Evolutionary conservation across 2,329 filamentous ascomycete genomes (phyloP), one percentile per base, ranked within the genome.

Genomic region (Hymenoscyphus fraxineus): DNA sequence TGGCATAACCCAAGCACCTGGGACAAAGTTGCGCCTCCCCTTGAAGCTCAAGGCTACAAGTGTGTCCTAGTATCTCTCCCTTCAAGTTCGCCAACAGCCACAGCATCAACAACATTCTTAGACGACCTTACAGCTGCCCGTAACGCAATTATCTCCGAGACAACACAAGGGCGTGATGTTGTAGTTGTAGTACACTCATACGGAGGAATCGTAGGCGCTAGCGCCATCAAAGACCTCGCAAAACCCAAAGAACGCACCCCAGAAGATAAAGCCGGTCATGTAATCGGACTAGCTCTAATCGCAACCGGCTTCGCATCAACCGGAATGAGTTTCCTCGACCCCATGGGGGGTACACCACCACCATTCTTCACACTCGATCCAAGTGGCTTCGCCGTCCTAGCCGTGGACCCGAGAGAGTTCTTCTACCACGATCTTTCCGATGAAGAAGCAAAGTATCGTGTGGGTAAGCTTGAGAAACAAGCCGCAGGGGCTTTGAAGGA

Each of bases 381-480:
- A 1, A 78, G 74, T 9, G 79, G 78, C 1, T 80, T 75, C 65
- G 76, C 77, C 0, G 74, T 76, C 15, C 54, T 80, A 0, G 68
- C 75, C 10, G 69, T 65, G 27, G 62, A 73, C 4, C 70, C 78
- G 0, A 65, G 72, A 4, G 73, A 79, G 44, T 64, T 78, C 0
- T 81, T 82, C 67, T 82, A 82, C 65, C 79, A 81, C 64, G 80
- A 82, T 68, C 64, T 81, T 0, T 72, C 78, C 0, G 69, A 64
- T 0, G 76, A 77, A 22, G 80, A 81, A 61, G 77, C 73, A 0
- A 69, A 77, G 6, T 75, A 75, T 59, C 80, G 78, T 76, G 75
- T 77, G 2, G 69, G 71, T 0, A 74, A 78, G 47, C 75, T 81
- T 3, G 72, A 64, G 7, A 72, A 71, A 0, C 79, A 81, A 54